phyloP scores from a whole-genome alignment of 768 basidiomycete species.

The Leccinellum luteum region DNA sequence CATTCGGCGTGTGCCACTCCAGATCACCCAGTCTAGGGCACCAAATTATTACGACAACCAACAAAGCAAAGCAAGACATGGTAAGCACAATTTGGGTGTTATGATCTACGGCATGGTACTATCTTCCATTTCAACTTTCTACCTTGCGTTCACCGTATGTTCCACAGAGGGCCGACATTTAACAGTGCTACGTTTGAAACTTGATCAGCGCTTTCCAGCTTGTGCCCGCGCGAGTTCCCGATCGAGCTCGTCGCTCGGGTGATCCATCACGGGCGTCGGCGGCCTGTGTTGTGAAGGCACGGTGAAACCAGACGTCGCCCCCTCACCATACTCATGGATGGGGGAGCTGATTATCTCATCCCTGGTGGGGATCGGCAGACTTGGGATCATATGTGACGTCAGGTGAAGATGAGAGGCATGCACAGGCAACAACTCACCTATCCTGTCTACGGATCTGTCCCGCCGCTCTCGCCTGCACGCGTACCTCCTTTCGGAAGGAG shows the following conservation, averaged over 20 bases:
- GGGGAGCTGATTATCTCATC: slow-evolving; percentile 83
- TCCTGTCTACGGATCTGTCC: slow-evolving; percentile 77
- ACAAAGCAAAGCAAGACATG: background rate
- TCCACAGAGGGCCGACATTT: background rate
- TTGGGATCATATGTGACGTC: slow-evolving; percentile 24
- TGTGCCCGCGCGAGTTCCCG: slow-evolving; percentile 80
- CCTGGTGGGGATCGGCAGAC: slow-evolving; percentile 75
- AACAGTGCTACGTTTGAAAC: background rate
- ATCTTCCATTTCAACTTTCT: slow-evolving; percentile 1
- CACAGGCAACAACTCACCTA: slow-evolving; percentile 43
- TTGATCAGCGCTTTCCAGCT: slow-evolving; percentile 33
- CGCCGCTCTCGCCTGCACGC: slow-evolving; percentile 72
- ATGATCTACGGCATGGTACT: background rate
- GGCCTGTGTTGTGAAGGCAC: slow-evolving; percentile 43
- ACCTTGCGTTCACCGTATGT: background rate
- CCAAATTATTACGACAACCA: background rate
- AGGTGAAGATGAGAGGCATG: background rate
- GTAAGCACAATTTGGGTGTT: background rate
- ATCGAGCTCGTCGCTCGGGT: slow-evolving; percentile 83
- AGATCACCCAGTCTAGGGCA: too few relatives aligned
- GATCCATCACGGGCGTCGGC: slow-evolving; percentile 75
- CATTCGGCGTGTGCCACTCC: too few relatives aligned
- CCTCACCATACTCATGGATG: slow-evolving; percentile 57
- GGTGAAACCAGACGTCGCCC: slow-evolving; percentile 70
- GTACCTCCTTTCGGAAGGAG: slow-evolving; percentile 84